These are phyloP conservation scores for Streptanthus diversifolius DNA, from an alignment of 345 rosid genomes.

Conservation along the genomic window DNA sequence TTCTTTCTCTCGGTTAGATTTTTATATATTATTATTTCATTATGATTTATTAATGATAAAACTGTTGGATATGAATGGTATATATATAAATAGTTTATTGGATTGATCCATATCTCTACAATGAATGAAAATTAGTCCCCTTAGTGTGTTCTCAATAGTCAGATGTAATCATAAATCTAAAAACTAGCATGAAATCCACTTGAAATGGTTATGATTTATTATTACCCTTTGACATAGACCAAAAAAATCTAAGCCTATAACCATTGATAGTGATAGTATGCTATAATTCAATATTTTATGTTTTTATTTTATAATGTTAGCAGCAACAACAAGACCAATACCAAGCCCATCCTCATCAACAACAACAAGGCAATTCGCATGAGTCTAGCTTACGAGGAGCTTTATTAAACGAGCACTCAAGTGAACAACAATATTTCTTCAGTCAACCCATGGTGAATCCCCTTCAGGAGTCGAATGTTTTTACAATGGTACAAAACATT, in stretches of 20 bases:
- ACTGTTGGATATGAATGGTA: background rate
- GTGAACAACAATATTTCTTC: background rate
- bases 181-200: background rate
- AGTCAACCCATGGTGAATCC: background rate
- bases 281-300: no score
- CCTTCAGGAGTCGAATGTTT: background rate
- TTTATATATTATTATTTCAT: background rate
- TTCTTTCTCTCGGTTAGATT: background rate
- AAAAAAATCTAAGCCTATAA: background rate
- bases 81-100: background rate
- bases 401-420: background rate
- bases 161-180: background rate
- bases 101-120: background rate
- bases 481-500: background rate
- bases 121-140: background rate
- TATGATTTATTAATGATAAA: background rate
- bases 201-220: slow-evolving; percentile 13
- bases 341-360: background rate
- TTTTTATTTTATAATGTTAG: no score
- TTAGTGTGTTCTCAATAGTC: background rate
- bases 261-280: background rate
- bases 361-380: background rate
- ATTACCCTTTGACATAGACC: background rate
- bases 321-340: background rate
- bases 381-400: background rate